Evolutionary conservation across 2,329 filamentous ascomycete species (phyloP).

Genomic region (Exophiala oligosperma): DNA sequence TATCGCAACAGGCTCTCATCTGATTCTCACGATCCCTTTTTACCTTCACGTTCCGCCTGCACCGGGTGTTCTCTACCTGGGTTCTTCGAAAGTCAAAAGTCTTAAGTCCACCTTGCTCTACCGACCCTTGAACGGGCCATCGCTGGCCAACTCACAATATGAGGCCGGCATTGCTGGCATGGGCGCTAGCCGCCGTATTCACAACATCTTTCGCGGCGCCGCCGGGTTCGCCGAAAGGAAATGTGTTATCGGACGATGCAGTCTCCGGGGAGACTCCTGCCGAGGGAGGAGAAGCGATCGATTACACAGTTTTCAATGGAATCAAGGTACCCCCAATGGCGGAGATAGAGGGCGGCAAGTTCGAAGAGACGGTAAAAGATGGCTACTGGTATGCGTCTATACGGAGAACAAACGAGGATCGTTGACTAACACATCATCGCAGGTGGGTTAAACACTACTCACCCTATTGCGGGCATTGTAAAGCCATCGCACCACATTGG

Average conservation of each 20-base stretch:
- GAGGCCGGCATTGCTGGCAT: slow-evolving; percentile 30
- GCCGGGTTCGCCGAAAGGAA: slow-evolving; percentile 18
- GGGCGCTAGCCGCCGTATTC: slow-evolving; percentile 22
- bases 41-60: neutral
- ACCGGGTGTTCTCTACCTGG: neutral
- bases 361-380: slow-evolving; percentile 50
- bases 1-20: too few species aligned
- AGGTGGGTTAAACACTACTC: slow-evolving; percentile 57
- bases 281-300: slow-evolving; percentile 31
- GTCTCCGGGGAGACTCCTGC: slow-evolving; percentile 25
- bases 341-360: slow-evolving; percentile 49
- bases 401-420: neutral
- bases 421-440: slow-evolving; percentile 21
- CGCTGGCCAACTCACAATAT: slow-evolving; percentile 17
- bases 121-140: neutral
- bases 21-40: too few species aligned
- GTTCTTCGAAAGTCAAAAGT: neutral
- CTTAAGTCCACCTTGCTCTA: neutral
- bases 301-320: slow-evolving; percentile 51
- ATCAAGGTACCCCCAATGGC: slow-evolving; percentile 52
- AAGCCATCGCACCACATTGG: slow-evolving; percentile 76
- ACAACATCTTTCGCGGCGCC: slow-evolving; percentile 20
- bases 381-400: slow-evolving; percentile 50
- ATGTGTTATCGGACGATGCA: slow-evolving; percentile 18
- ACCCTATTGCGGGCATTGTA: slow-evolving; percentile 67